phyloP scores from a whole-genome alignment of 345 rosid species.

The Murraya paniculata region DNA sequence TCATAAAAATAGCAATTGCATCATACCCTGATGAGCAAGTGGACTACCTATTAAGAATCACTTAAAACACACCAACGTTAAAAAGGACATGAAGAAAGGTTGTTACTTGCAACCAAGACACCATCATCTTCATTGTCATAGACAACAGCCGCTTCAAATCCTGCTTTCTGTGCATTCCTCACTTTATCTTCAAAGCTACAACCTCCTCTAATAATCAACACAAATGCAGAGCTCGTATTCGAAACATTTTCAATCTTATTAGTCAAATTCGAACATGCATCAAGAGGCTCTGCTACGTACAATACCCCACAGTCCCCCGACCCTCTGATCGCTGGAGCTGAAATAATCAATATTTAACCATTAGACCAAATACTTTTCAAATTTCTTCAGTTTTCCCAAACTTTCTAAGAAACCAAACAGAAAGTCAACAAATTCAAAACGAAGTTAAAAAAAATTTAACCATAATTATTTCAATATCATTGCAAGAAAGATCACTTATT shows the following conservation, averaged over 20 bases:
- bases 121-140: conserved; percentile 63
- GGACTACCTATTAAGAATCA: not conserved
- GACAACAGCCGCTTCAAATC: conserved; percentile 76
- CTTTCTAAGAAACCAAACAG: not conserved
- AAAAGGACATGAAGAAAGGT: conserved; percentile 7
- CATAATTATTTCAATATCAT: not conserved
- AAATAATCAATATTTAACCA: conserved; percentile 22
- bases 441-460: not conserved
- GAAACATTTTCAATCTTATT: conserved; percentile 40
- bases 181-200: conserved; percentile 94
- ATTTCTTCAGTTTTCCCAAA: not conserved
- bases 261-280: conserved; percentile 64
- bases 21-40: not conserved
- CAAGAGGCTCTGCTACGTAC: conserved; percentile 65
- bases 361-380: not conserved
- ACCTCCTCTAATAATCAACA: conserved; percentile 72
- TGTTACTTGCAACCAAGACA: conserved; percentile 71
- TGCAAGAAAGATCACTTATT: not conserved
- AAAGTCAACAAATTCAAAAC: not conserved
- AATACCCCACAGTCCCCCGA: conserved; percentile 70
- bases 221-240: conserved; percentile 50
- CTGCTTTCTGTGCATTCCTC: conserved; percentile 78
- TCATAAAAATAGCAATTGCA: not conserved
- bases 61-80: not conserved
- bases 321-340: conserved; percentile 64